Percentiles rank a stretch among this genome's conserved stretches.
Evolutionary conservation across 2,329 filamentous ascomycete genomes (phyloP).

Genomic region (Pestalotiopsis sp.): DNA sequence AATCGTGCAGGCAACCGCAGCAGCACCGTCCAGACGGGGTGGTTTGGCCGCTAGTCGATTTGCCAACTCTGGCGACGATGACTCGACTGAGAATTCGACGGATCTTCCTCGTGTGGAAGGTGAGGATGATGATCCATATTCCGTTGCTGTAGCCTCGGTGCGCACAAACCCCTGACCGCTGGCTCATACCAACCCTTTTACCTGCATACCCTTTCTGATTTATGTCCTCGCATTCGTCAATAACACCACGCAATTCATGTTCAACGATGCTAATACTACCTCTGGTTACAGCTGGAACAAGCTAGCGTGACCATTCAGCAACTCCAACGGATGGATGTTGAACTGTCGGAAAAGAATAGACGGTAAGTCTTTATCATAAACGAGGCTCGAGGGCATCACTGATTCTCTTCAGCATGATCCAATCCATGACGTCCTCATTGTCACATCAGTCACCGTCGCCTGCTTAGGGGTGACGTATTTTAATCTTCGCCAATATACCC

Average conservation of each 20-base stretch:
- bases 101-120: constrained; percentile 50
- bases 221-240: not conserved
- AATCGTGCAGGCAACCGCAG: constrained; percentile 34
- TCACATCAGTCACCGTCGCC: not conserved
- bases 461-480: not conserved
- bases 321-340: not conserved
- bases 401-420: constrained; percentile 33
- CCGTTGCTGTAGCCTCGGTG: constrained; percentile 69
- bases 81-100: constrained; percentile 30
- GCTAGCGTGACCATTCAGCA: constrained; percentile 10
- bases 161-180: constrained; percentile 49
- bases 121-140: constrained; percentile 67
- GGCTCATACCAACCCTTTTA: not conserved
- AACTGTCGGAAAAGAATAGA: constrained; percentile 6
- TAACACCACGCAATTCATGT: not conserved
- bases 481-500: constrained; percentile 8
- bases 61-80: constrained; percentile 36
- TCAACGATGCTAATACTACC: not conserved
- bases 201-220: not conserved
- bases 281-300: not conserved
- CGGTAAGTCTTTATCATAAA: not conserved
- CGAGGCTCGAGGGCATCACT: not conserved
- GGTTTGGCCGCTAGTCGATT: constrained; percentile 59
- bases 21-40: constrained; percentile 34
- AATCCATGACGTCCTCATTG: constrained; percentile 31